These are phyloP conservation scores for Yamadazyma membranifaciens DNA, from an alignment of 1,139 yeast genomes.

Conservation along the genomic window DNA sequence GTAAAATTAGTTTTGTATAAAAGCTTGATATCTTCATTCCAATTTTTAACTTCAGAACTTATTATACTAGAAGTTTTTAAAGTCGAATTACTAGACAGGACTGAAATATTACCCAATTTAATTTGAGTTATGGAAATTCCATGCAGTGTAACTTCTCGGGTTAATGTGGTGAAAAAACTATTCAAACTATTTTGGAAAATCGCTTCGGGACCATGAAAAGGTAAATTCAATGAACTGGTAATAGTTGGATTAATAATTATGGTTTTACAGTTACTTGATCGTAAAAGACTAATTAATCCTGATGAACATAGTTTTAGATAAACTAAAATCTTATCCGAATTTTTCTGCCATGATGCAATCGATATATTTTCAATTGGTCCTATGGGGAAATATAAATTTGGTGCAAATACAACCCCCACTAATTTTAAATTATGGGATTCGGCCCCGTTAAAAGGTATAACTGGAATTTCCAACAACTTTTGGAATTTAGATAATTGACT, in stretches of 20 bases:
- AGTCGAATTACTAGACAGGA: conserved; percentile 31
- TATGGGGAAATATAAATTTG: conserved; percentile 62
- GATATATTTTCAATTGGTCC: conserved; percentile 68
- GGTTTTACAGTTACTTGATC: conserved; percentile 46
- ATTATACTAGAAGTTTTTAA: conserved; percentile 25
- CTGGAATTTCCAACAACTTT: conserved; percentile 35
- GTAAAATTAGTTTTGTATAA: conserved; percentile 38
- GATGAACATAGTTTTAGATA: conserved; percentile 54
- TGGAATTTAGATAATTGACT: conserved; percentile 35
- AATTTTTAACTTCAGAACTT: conserved; percentile 38
- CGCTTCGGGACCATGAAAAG: conserved; percentile 52
- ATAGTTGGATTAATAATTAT: conserved; percentile 45
- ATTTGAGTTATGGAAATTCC: conserved; percentile 45
- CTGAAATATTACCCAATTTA: conserved; percentile 46
- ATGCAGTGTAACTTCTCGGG: conserved; percentile 42
- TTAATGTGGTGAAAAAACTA: conserved; percentile 35
- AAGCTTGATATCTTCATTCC: conserved; percentile 38
- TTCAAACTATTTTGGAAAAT: conserved; percentile 37
- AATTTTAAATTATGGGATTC: conserved; percentile 50
- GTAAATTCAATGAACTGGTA: conserved; percentile 39
- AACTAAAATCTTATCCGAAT: conserved; percentile 43
- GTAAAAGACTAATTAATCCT: conserved; percentile 57
- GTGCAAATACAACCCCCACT: conserved; percentile 61
- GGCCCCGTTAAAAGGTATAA: conserved; percentile 53
- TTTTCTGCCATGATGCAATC: conserved; percentile 50